phyloP scores from a whole-genome alignment of 805 yeast species.

The Nematodospora valgi region DNA sequence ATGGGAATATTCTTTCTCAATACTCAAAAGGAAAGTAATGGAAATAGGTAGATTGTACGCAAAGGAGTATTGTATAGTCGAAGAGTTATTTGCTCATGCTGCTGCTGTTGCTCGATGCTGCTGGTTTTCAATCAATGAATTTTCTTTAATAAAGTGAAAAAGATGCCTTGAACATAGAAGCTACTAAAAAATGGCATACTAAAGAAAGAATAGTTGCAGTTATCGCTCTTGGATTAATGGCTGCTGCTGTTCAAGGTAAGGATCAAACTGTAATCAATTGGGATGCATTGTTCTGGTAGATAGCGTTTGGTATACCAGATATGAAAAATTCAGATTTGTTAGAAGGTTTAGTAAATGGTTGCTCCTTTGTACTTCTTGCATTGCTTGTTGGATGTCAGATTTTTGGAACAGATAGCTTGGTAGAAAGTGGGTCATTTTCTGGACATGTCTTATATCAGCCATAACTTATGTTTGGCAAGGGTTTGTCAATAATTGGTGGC shows the following conservation, averaged over 20 bases:
- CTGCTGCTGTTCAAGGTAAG: slow-evolving; percentile 74
- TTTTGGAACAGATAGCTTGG: slow-evolving; percentile 50
- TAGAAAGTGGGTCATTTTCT: slow-evolving; percentile 57
- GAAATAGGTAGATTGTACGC: slow-evolving; percentile 70
- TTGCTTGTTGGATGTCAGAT: slow-evolving; percentile 64
- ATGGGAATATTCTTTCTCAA: slow-evolving; percentile 48
- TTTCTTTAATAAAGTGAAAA: slow-evolving; percentile 44
- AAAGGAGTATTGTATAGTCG: slow-evolving; percentile 48
- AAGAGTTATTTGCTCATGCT: slow-evolving; percentile 57
- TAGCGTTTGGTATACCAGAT: slow-evolving; percentile 43
- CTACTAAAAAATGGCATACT: slow-evolving; percentile 39
- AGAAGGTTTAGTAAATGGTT: slow-evolving; percentile 60
- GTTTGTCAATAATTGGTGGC: slow-evolving; percentile 57
- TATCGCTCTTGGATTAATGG: slow-evolving; percentile 59
- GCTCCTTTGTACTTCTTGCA: slow-evolving; percentile 57
- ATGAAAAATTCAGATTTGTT: slow-evolving; percentile 50
- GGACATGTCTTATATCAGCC: slow-evolving; percentile 57
- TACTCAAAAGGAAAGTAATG: slow-evolving; percentile 62
- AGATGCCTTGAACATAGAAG: slow-evolving; percentile 46
- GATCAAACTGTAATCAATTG: slow-evolving; percentile 71
- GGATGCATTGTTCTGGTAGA: slow-evolving; percentile 58
- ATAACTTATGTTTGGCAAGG: slow-evolving; percentile 68
- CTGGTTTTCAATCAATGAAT: slow-evolving; percentile 52
- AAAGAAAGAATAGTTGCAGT: slow-evolving; percentile 49
- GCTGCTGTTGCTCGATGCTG: slow-evolving; percentile 60